Conservation (phyloP, 176 grass and related monocot species). For the Oropetium thomaeum region DNA sequence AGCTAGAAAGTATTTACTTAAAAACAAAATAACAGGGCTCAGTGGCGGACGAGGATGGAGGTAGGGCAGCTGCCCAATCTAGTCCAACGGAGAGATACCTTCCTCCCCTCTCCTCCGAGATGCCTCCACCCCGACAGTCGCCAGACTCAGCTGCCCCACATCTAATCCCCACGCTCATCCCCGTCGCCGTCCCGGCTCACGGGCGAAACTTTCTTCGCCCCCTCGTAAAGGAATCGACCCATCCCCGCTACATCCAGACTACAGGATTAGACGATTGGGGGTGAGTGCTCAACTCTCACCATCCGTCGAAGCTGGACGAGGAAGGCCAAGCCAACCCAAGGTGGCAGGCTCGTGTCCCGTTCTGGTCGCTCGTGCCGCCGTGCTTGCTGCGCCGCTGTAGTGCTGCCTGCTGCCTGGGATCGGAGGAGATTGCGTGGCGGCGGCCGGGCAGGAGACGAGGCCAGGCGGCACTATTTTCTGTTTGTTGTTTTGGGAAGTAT, state of each 20-base stretch:
- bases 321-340: neutral
- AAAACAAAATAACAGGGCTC: no score
- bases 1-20: neutral
- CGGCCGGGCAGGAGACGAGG: neutral
- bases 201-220: neutral
- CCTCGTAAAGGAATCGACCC: neutral
- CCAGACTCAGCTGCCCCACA: neutral
- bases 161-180: neutral
- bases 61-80: no score
- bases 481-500: neutral
- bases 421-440: neutral
- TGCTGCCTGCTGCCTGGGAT: neutral
- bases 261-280: neutral
- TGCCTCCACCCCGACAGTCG: neutral
- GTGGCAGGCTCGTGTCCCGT: neutral
- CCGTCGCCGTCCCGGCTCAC: neutral
- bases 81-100: neutral
- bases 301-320: neutral
- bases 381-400: neutral
- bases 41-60: no score
- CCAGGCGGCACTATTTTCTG: neutral
- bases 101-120: neutral
- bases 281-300: neutral
- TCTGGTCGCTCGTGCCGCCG: neutral
- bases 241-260: neutral